A percentile compares a stretch with the other conserved stretches of the same genome.
phyloP scores from a whole-genome alignment of 73 alveolate genomes.

The Loxodes magnus region DNA sequence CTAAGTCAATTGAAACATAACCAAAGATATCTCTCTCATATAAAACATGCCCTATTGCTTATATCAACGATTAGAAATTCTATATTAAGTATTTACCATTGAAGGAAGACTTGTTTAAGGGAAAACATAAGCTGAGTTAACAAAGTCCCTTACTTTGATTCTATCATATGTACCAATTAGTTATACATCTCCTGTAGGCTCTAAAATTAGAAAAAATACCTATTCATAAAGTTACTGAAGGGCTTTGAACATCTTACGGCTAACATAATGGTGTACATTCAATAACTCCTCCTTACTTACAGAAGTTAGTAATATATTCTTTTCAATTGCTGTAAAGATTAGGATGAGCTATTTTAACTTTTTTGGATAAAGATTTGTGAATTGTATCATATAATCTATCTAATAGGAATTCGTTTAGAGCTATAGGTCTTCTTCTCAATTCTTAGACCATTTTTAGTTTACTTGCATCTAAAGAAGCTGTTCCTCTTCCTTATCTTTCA shows the following conservation, averaged over 20 bases:
- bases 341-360: constrained; percentile 81
- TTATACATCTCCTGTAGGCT: constrained; percentile 85
- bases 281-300: constrained; percentile 91
- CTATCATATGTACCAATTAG: constrained; percentile 88
- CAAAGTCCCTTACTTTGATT: constrained; percentile 69
- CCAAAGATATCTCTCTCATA: constrained; percentile 55
- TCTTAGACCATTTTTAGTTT: constrained; percentile 50
- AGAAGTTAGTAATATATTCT: constrained; percentile 72
- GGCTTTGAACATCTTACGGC: constrained; percentile 63
- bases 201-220: too few species aligned
- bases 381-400: constrained; percentile 60
- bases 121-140: constrained; percentile 80
- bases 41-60: constrained; percentile 52
- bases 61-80: constrained; percentile 55
- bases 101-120: constrained; percentile 78
- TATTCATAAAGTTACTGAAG: constrained; percentile 80
- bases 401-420: constrained; percentile 55
- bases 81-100: too few species aligned
- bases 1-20: constrained; percentile 57
- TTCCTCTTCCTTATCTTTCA: constrained; percentile 95
- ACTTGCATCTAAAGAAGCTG: constrained; percentile 79
- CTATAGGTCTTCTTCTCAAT: constrained; percentile 46
- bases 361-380: constrained; percentile 63
- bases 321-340: constrained; percentile 73
- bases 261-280: constrained; percentile 92